Percentiles rank a stretch among this genome's conserved stretches.
Evolutionary conservation across 176 grass and related monocot species (phyloP).

Genomic region (Juncus effusus): DNA sequence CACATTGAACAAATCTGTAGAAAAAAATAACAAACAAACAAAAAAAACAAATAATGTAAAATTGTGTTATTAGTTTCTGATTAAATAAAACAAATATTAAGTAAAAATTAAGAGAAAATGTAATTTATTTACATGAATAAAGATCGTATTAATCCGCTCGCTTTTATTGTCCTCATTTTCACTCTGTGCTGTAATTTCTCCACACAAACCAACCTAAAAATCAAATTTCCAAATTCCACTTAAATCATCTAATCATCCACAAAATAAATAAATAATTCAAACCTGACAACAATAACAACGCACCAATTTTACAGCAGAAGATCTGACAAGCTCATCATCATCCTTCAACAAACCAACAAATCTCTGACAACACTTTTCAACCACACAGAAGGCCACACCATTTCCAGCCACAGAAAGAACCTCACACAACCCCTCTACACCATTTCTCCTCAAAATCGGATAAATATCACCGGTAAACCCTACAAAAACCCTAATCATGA

Average conservation of each 20-base stretch:
- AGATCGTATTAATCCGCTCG: conserved; percentile 49
- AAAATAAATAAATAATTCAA: conserved; percentile 9
- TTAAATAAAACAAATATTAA: neutral
- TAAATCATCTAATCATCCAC: conserved; percentile 5
- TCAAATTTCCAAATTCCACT: neutral
- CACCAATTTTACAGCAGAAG: conserved; percentile 64
- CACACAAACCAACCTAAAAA: conserved; percentile 56
- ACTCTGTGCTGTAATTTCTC: conserved; percentile 36
- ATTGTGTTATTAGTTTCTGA: neutral
- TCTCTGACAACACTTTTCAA: conserved; percentile 40
- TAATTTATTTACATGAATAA: conserved; percentile 51
- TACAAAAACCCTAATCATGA: conserved; percentile 39
- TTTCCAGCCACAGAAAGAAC: conserved; percentile 36
- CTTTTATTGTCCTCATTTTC: conserved; percentile 18
- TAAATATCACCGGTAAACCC: conserved; percentile 55
- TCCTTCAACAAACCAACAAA: conserved; percentile 46
- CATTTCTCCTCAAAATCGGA: conserved; percentile 46
- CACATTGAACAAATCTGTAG: conserved; percentile 77
- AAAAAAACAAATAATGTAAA: conserved; percentile 1
- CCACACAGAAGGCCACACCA: neutral
- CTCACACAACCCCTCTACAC: conserved; percentile 42
- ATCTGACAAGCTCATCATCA: conserved; percentile 54
- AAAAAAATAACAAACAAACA: conserved; percentile 21
- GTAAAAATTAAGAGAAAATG: conserved; percentile 18
- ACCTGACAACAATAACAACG: conserved; percentile 1